Conservation (phyloP, 179 eudicot species). For the Actinidia arguta region DNA sequence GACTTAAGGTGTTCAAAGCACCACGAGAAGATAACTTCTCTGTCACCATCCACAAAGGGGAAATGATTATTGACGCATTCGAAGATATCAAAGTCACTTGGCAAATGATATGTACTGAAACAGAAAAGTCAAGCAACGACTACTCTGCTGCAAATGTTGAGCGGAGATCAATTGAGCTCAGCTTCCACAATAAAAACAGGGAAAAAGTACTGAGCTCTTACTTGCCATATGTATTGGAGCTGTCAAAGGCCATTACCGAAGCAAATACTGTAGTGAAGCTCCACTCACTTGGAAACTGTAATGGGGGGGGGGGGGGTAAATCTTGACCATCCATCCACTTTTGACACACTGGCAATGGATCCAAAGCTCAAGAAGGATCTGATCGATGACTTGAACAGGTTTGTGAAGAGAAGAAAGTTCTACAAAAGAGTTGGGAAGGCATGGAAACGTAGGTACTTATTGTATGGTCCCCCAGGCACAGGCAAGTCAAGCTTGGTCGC, state of each 20-base stretch:
- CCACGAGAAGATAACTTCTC: slow-evolving; percentile 30
- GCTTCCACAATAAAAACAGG: slow-evolving; percentile 35
- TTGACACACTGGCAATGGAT: slow-evolving; percentile 56
- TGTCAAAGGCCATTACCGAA: slow-evolving; percentile 25
- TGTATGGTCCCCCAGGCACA: slow-evolving; percentile 51
- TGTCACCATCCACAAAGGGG: slow-evolving; percentile 40
- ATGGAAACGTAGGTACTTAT: slow-evolving; percentile 47
- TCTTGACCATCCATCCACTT: slow-evolving; percentile 55
- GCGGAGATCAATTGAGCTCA: slow-evolving; percentile 31
- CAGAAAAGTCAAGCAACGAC: slow-evolving; percentile 6
- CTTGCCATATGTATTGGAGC: slow-evolving; percentile 34
- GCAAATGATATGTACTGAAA: slow-evolving; percentile 31
- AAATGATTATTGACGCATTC: slow-evolving; percentile 35
- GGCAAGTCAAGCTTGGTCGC: slow-evolving; percentile 55
- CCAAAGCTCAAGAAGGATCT: slow-evolving; percentile 30
- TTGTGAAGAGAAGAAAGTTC: slow-evolving; percentile 39
- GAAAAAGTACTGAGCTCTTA: slow-evolving; percentile 30
- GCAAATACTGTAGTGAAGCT: slow-evolving; percentile 34
- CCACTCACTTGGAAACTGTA: slow-evolving; percentile 12
- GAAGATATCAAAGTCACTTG: slow-evolving; percentile 44
- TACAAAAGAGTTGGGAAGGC: slow-evolving; percentile 43
- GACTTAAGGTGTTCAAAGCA: slow-evolving; percentile 44
- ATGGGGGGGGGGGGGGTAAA: slow-evolving; percentile 9
- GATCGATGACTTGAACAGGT: slow-evolving; percentile 39
- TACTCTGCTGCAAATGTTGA: slow-evolving; percentile 22